These are phyloP conservation scores for Lepidopterella palustris DNA, from an alignment of 495 filamentous ascomycete genomes.

Conservation along the genomic window DNA sequence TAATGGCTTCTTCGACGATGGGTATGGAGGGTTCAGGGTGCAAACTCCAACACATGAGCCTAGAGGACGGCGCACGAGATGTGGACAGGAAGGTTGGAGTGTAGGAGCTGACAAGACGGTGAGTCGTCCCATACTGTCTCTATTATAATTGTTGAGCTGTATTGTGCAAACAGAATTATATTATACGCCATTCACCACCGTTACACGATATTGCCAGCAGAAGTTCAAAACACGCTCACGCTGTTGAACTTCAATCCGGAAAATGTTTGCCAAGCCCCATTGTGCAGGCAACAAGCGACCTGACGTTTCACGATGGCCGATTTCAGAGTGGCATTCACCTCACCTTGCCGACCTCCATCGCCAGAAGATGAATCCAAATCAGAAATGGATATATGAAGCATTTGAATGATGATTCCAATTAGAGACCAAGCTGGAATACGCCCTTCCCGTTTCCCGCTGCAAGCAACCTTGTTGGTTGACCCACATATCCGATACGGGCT, in stretches of 20 bases:
- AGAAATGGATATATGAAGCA: neutral
- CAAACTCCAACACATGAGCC: too few species aligned
- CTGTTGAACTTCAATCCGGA: neutral
- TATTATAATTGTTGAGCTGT: neutral
- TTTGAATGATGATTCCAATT: neutral
- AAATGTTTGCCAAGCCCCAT: conserved; percentile 10
- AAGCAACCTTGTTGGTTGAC: neutral
- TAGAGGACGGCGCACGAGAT: too few species aligned
- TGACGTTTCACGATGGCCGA: neutral
- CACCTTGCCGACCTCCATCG: neutral
- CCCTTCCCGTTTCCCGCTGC: neutral
- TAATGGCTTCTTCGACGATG: too few species aligned
- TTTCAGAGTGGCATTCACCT: neutral
- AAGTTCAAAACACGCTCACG: neutral
- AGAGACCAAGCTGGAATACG: neutral
- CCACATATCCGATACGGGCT: neutral
- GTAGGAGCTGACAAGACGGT: neutral
- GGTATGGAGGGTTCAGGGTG: too few species aligned
- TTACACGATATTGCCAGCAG: neutral
- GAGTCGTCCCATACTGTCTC: neutral
- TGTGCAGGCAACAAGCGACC: neutral
- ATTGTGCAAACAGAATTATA: neutral
- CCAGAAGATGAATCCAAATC: too few species aligned
- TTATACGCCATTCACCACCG: neutral
- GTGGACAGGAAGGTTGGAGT: neutral